Conservation (phyloP, 2,329 filamentous ascomycete genomes). For the Pleoardoris graminearum region DNA sequence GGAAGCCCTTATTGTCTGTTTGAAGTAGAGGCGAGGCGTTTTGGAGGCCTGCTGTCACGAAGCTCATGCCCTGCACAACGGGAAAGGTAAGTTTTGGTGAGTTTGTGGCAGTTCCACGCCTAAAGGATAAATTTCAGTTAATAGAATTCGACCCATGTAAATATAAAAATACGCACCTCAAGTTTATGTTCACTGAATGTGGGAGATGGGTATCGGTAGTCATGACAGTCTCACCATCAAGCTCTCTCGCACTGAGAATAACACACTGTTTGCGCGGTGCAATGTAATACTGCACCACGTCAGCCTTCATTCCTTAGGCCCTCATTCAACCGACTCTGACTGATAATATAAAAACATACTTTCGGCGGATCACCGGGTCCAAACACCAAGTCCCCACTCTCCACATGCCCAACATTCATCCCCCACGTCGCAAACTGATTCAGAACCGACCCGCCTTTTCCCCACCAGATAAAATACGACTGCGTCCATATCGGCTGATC, state of each 20-base stretch:
- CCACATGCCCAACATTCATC: slow-evolving; percentile 75
- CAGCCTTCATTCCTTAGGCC: not conserved
- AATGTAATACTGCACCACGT: slow-evolving; percentile 64
- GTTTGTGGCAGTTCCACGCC: slow-evolving; percentile 51
- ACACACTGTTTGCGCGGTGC: slow-evolving; percentile 84
- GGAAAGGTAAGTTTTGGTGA: slow-evolving; percentile 73
- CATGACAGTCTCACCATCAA: slow-evolving; percentile 63
- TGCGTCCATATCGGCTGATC: slow-evolving; percentile 71
- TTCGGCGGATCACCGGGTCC: slow-evolving; percentile 53
- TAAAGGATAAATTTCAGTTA: not conserved
- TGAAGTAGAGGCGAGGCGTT: slow-evolving; percentile 73
- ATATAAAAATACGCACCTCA: slow-evolving; percentile 48
- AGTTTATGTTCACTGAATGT: slow-evolving; percentile 68
- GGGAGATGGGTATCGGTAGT: slow-evolving; percentile 57
- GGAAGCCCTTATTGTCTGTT: slow-evolving; percentile 71
- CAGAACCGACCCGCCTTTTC: slow-evolving; percentile 53
- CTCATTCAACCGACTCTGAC: not conserved
- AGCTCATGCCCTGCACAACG: slow-evolving; percentile 86
- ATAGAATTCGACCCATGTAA: not conserved
- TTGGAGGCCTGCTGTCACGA: slow-evolving; percentile 76
- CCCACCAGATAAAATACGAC: slow-evolving; percentile 57
- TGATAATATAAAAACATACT: slow-evolving; percentile 12
- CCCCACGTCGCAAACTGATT: slow-evolving; percentile 65
- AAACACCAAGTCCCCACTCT: slow-evolving; percentile 67
- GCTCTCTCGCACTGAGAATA: slow-evolving; percentile 75